Percentiles rank a stretch among this genome's conserved stretches.
Conservation (phyloP, 2,329 filamentous ascomycete genomes). For the Hymenoscyphus occultus region DNA sequence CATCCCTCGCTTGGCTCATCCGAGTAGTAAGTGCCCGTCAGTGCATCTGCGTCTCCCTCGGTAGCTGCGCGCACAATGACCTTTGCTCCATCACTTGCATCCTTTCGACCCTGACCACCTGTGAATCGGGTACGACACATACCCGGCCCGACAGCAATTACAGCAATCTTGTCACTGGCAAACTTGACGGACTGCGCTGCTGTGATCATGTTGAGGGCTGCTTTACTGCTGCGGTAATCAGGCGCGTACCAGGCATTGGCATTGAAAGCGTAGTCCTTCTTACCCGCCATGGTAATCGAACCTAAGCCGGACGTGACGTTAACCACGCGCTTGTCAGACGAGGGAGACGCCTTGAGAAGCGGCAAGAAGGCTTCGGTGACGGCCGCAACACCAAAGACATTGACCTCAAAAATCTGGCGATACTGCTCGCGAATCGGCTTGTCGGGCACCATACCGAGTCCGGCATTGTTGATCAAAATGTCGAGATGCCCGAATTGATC, state of each 20-base stretch:
- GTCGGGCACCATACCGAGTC: background rate
- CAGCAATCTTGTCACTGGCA: background rate
- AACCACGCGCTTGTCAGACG: background rate
- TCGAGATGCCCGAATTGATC: constrained; percentile 34
- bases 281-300: constrained; percentile 3
- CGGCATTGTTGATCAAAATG: constrained; percentile 38
- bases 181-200: constrained; percentile 3
- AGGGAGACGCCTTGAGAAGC: background rate
- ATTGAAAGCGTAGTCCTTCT: background rate
- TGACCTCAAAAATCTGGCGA: constrained; percentile 14
- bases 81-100: constrained; percentile 6
- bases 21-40: background rate
- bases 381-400: constrained; percentile 14
- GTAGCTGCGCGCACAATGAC: constrained; percentile 4
- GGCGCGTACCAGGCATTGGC: background rate
- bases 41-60: constrained; percentile 3
- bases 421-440: background rate
- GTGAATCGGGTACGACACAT: constrained; percentile 1
- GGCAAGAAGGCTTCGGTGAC: constrained; percentile 14
- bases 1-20: background rate
- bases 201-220: constrained; percentile 7
- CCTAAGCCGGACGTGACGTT: constrained; percentile 4
- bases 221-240: constrained; percentile 5
- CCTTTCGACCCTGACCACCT: constrained; percentile 5
- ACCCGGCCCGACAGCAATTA: constrained; percentile 5